Percentiles rank a stretch among this genome's conserved stretches.
Evolutionary conservation across 2,329 filamentous ascomycete species (phyloP).

Genomic region (Penicillium sp.): DNA sequence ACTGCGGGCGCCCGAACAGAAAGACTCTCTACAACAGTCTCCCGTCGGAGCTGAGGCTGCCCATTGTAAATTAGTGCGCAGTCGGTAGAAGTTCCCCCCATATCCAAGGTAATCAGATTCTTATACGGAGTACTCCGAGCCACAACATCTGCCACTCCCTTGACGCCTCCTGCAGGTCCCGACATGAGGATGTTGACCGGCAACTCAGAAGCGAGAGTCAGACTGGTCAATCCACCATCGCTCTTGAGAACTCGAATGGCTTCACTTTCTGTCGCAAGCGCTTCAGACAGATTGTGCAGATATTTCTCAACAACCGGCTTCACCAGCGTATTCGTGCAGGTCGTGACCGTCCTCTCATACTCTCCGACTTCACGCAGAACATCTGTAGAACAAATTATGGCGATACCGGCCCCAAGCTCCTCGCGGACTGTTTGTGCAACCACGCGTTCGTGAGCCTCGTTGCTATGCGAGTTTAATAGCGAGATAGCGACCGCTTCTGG

Average conservation of each 20-base stretch:
- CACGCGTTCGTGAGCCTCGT: conserved; percentile 36
- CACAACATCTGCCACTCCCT: conserved; percentile 42
- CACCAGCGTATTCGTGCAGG: conserved; percentile 42
- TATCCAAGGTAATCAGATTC: conserved; percentile 44
- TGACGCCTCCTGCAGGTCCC: conserved; percentile 44
- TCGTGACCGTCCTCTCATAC: conserved; percentile 44
- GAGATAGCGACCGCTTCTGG: conserved; percentile 43
- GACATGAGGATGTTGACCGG: conserved; percentile 46
- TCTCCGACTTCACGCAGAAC: conserved; percentile 43
- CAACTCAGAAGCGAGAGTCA: conserved; percentile 39
- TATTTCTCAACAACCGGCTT: conserved; percentile 43
- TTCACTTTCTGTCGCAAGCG: conserved; percentile 36
- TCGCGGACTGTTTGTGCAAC: conserved; percentile 36
- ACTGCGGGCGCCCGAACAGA: conserved; percentile 43
- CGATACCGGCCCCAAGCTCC: conserved; percentile 37
- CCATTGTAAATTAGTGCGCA: conserved; percentile 41
- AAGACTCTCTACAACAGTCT: conserved; percentile 40
- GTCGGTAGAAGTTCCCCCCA: conserved; percentile 46
- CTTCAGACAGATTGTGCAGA: conserved; percentile 34
- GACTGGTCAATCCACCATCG: conserved; percentile 42
- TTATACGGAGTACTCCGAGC: conserved; percentile 41
- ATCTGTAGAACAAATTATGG: conserved; percentile 41
- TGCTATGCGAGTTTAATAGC: conserved; percentile 42
- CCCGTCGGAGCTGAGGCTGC: conserved; percentile 39
- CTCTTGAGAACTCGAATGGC: conserved; percentile 45